Base-by-base conservation (phyloP, 2,329 filamentous ascomycete species). In the Parastagonospora avenae region DNA sequence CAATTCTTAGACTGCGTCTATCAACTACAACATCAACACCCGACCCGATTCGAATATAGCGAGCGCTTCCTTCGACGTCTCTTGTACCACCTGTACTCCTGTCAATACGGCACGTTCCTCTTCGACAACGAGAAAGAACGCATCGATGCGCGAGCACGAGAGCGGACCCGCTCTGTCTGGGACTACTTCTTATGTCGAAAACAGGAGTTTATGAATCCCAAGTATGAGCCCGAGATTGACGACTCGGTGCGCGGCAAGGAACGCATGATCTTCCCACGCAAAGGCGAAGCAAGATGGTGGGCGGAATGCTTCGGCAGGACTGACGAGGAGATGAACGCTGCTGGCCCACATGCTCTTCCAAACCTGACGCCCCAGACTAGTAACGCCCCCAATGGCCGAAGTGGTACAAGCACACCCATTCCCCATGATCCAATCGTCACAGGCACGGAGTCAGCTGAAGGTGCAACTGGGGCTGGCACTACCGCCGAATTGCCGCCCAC, bases 1-100 rank as follows among this genome's bases (percentile, higher is more conserved):
- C 94, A 99, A 69, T 99, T 97, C 74, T 83, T 99, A 8, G 94
- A 97, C 68, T 92, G 91, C 32, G 91, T 91, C 1, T 97, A 94
- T 70, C 94, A 99, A 72, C 80, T 99, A 27, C 77, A 96, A 19
- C 82, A 90, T 54, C 94, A 97, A 70, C 81, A 93, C 64, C 92
- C 92, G 0, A 89, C 85, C 6, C 88, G 92, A 0, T 99, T 99
- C 68, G 93, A 99, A 72, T 99, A 92, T 75, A 97, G 96, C 62
- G 94, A 97, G 71, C 86, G 93, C 4, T 97, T 99, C 73, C 78
- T 99, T 6, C 84, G 91, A 24, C 86, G 94, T 15, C 79, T 99
- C 2, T 80, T 97, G 1, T 99, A 97, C 69, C 94, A 99, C 71
- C 82, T 96, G 1, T 93, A 97, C 70, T 93, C 93, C 0, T 96